A percentile compares a stretch with the other conserved stretches of the same genome.
Evolutionary conservation across 768 basidiomycete species (phyloP).

Genomic region (Trametes meyenii): DNA sequence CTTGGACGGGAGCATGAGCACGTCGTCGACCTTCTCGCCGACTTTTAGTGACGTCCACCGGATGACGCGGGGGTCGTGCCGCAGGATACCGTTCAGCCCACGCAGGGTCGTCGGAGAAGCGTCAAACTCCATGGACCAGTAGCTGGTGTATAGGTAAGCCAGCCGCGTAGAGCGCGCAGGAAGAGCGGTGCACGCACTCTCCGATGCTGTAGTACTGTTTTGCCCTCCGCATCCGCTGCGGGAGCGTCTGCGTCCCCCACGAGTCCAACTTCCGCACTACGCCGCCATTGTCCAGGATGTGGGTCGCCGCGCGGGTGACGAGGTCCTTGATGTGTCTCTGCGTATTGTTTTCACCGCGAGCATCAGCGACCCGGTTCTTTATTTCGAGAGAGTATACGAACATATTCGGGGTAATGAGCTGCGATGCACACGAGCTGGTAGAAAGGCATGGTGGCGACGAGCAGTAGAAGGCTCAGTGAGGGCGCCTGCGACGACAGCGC

Average conservation of each 20-base stretch:
- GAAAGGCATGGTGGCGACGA: constrained; percentile 65
- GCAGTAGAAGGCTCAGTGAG: background rate
- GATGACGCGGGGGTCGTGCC: constrained; percentile 80
- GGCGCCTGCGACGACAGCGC: background rate
- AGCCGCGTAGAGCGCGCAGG: background rate
- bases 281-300: constrained; percentile 74
- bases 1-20: constrained; percentile 45
- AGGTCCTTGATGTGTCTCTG: constrained; percentile 78
- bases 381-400: constrained; percentile 38
- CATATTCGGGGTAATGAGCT: constrained; percentile 74
- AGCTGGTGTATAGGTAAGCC: constrained; percentile 47
- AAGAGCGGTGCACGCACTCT: constrained; percentile 62
- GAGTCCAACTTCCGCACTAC: constrained; percentile 81
- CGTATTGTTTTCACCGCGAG: background rate
- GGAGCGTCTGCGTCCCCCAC: constrained; percentile 73
- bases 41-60: constrained; percentile 82
- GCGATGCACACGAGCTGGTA: constrained; percentile 89
- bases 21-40: constrained; percentile 71
- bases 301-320: constrained; percentile 68
- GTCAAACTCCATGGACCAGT: constrained; percentile 93
- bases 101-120: constrained; percentile 72
- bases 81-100: constrained; percentile 66
- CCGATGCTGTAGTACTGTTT: constrained; percentile 58
- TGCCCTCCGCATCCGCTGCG: constrained; percentile 72
- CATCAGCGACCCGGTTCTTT: background rate